These are phyloP conservation scores for Solanum verrucosum DNA, from an alignment of 257 asterid species.

Conservation along the genomic window DNA sequence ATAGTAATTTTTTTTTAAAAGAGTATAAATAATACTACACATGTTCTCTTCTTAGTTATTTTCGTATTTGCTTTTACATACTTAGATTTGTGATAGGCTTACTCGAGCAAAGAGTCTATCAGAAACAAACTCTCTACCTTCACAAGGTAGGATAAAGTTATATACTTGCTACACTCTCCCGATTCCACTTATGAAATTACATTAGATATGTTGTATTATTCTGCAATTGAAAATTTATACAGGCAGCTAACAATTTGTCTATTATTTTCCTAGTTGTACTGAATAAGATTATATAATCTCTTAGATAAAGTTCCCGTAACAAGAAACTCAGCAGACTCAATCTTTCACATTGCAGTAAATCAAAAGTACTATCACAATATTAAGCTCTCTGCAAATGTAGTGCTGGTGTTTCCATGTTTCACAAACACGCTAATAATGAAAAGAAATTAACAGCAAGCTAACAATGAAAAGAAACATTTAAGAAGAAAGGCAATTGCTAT, in stretches of 20 bases:
- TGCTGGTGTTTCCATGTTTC: not conserved
- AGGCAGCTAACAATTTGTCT: not conserved
- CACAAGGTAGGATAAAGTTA: not conserved
- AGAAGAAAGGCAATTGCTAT: not conserved
- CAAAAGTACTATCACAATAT: not conserved
- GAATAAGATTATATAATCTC: not conserved
- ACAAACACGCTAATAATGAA: not conserved
- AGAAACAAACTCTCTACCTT: not conserved
- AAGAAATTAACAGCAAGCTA: not conserved
- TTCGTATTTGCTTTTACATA: not conserved
- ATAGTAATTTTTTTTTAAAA: too few relatives aligned
- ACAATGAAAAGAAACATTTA: not conserved
- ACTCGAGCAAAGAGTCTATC: rapidly evolving
- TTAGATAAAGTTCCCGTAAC: not conserved
- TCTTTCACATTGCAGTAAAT: not conserved
- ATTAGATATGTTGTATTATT: not conserved
- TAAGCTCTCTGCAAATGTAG: not conserved
- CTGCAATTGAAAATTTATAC: not conserved
- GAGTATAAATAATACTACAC: not conserved
- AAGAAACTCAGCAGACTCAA: not conserved
- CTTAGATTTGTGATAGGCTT: not conserved
- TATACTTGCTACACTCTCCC: not conserved
- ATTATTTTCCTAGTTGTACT: not conserved
- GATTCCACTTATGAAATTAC: not conserved
- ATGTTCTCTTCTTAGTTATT: not conserved